Base-by-base conservation (phyloP, 2,329 filamentous ascomycete genomes). In the Alternaria longipes region DNA sequence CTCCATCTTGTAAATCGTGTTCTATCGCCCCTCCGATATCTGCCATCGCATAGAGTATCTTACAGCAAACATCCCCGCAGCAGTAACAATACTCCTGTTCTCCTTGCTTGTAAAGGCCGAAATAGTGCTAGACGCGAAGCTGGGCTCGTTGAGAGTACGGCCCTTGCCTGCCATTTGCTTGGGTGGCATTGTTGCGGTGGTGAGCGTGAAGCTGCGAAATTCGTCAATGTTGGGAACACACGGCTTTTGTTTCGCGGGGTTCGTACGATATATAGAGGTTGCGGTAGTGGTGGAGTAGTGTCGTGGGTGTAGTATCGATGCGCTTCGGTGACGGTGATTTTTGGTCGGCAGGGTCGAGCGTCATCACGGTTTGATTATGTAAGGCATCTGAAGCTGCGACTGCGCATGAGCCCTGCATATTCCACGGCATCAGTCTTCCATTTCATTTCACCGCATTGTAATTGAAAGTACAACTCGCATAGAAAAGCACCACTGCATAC, bases 61-160 rank as follows among this genome's bases (percentile, higher is more conserved):
- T 81, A 85, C 84, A 70, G 81, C 83, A 61, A 85, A 85, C 62
- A 85, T 72, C 20, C 80, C 80, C 50, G 85, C 74, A 8, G 81
- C 78, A 34, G 80, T 81, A 16, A 86, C 79, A 24, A 85, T 78
- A 54, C 74, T 80, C 64, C 83, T 75, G 73, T 86, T 86, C 65
- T 85, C 84, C 44, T 78, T 71, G 65, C 75, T 80, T 51, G 81
- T 82, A 50, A 85, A 66, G 40, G 75, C 77, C 58, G 78, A 73
- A 62, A 81, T 72, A 49, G 79, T 72, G 60, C 70, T 77, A 64
- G 72, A 71, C 46, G 78, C 79, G 64, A 81, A 83, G 73, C 76
- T 79, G 34, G 76, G 75, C 66, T 80, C 74, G 49, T 67, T 63
- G 59, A 69, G 20, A 28, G 63, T 62, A 63, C 74, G 74, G 54